These are phyloP conservation scores for Fraxinus pennsylvanica DNA, from an alignment of 257 asterid genomes.

Conservation along the genomic window DNA sequence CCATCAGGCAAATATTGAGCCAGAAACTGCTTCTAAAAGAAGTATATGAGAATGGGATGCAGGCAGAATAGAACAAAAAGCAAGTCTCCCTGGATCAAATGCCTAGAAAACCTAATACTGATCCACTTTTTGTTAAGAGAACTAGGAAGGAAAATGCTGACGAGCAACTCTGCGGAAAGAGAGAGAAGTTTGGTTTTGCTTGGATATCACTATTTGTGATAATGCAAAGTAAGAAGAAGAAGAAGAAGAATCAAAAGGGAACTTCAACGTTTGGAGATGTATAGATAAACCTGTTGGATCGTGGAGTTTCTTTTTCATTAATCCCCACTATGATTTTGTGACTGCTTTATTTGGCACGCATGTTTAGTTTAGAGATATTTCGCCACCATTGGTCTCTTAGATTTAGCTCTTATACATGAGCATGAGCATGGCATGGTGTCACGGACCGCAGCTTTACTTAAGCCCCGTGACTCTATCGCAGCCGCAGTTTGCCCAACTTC, in stretches of 20 bases:
- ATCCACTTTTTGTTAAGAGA: neutral
- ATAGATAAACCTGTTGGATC: neutral
- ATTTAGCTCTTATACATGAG: neutral
- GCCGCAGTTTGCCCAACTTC: no score
- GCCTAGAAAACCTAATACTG: conserved; percentile 41
- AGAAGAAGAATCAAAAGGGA: no score
- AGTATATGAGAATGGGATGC: conserved; percentile 37
- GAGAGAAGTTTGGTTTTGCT: conserved; percentile 47
- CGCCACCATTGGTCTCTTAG: neutral
- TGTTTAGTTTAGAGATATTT: neutral
- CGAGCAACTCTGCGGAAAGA: conserved; percentile 40
- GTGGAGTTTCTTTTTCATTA: neutral
- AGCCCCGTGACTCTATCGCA: no score
- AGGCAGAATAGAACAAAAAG: conserved; percentile 16
- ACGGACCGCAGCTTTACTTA: no score
- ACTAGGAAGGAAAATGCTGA: conserved; percentile 29
- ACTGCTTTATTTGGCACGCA: neutral
- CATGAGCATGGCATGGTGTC: neutral
- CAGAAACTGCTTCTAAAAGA: conserved; percentile 46
- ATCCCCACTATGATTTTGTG: no score
- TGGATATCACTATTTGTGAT: conserved; percentile 43
- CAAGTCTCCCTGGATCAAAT: conserved; percentile 41
- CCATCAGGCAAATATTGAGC: conserved; percentile 54
- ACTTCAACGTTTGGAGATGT: neutral
- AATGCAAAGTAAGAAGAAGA: conserved; percentile 44